Evolutionary conservation across 2,329 filamentous ascomycete genomes (phyloP).

Genomic region (Bipolaris sorokiniana): DNA sequence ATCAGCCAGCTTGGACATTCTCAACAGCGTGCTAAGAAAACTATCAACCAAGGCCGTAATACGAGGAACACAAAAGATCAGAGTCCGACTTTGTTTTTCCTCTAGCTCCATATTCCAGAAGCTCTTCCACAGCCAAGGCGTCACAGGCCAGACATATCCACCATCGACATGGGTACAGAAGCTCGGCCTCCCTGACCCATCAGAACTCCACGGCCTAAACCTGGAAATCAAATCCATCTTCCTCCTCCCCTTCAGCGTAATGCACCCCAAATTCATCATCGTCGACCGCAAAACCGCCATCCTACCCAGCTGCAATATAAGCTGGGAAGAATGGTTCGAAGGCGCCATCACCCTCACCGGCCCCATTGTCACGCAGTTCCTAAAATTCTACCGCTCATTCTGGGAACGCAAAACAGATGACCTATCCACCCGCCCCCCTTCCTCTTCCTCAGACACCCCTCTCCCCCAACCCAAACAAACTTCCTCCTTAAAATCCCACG

Average conservation of each 20-base stretch:
- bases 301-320: slow-evolving; percentile 82
- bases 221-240: slow-evolving; percentile 78
- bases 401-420: slow-evolving; percentile 60
- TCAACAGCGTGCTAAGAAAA: slow-evolving; percentile 63
- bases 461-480: slow-evolving; percentile 2
- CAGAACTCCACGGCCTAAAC: slow-evolving; percentile 66
- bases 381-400: slow-evolving; percentile 71
- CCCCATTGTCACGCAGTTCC: slow-evolving; percentile 64
- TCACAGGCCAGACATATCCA: slow-evolving; percentile 66
- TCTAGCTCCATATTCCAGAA: slow-evolving; percentile 76
- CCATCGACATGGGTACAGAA: slow-evolving; percentile 63
- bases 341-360: slow-evolving; percentile 73
- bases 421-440: slow-evolving; percentile 3
- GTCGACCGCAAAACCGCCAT: slow-evolving; percentile 71
- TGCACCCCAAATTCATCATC: slow-evolving; percentile 84
- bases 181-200: slow-evolving; percentile 67
- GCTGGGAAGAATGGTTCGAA: slow-evolving; percentile 88
- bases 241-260: slow-evolving; percentile 80
- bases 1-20: slow-evolving; percentile 64
- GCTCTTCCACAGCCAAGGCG: slow-evolving; percentile 71
- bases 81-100: slow-evolving; percentile 77
- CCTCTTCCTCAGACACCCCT: neutral
- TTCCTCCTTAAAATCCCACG: slow-evolving; percentile 5
- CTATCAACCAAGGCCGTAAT: slow-evolving; percentile 60
- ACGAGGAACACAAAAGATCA: slow-evolving; percentile 53